phyloP scores from a whole-genome alignment of 208 protist species.

The Trypanosoma grayi region DNA sequence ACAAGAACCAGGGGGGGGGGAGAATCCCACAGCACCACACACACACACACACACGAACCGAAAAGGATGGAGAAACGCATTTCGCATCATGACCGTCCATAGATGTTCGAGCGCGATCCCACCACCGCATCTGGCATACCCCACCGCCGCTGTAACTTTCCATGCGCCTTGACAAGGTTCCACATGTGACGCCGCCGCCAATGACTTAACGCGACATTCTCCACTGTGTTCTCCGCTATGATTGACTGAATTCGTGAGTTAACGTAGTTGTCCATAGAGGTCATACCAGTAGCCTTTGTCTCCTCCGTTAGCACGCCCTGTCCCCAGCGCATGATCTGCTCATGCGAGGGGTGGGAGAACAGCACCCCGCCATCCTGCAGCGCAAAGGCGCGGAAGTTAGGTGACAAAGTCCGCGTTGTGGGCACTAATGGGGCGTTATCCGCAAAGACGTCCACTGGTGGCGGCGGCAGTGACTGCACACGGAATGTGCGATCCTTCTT shows the following conservation, averaged over 20 bases:
- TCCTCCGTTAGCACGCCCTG: slow-evolving; percentile 66
- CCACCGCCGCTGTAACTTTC: slow-evolving; percentile 76
- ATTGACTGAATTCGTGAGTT: slow-evolving; percentile 87
- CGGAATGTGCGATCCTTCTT: slow-evolving; percentile 81
- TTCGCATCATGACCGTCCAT: slow-evolving; percentile 25
- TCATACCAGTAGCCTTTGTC: slow-evolving; percentile 57
- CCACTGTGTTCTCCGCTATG: slow-evolving; percentile 87
- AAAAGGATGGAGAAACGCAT: neutral
- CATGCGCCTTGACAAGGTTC: slow-evolving; percentile 82
- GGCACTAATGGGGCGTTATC: slow-evolving; percentile 43
- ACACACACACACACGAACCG: neutral
- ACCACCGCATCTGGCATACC: slow-evolving; percentile 68
- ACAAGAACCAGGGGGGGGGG: too few species aligned
- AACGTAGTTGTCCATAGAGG: slow-evolving; percentile 74
- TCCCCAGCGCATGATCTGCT: slow-evolving; percentile 80
- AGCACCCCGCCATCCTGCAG: slow-evolving; percentile 79
- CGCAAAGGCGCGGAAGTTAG: slow-evolving; percentile 82
- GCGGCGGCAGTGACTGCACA: slow-evolving; percentile 28
- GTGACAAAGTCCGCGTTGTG: slow-evolving; percentile 74
- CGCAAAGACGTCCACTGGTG: slow-evolving; percentile 24
- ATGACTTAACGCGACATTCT: slow-evolving; percentile 77
- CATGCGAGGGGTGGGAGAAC: slow-evolving; percentile 76
- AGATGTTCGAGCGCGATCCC: slow-evolving; percentile 62
- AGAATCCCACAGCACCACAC: too few species aligned
- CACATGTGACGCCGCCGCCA: slow-evolving; percentile 85